Conservation (phyloP, 345 rosid species). For the Moricandia arvensis region DNA sequence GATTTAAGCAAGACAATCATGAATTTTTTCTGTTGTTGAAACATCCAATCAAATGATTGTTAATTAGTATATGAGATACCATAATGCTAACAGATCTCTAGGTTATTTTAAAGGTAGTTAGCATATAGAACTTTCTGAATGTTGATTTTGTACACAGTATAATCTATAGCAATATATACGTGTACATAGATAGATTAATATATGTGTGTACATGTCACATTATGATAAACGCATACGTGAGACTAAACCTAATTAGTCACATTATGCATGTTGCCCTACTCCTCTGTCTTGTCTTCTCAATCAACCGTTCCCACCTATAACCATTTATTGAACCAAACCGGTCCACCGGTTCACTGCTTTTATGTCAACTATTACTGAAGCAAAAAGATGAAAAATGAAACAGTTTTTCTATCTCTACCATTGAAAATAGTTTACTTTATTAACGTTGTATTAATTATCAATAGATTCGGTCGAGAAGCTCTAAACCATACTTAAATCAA, state of each 20-base stretch:
- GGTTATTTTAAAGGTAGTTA: neutral
- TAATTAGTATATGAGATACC: neutral
- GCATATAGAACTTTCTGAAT: neutral
- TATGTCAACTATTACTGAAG: neutral
- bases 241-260: conserved; percentile 32
- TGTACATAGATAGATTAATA: neutral
- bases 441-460: neutral
- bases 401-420: neutral
- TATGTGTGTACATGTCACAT: neutral
- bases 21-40: neutral
- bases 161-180: neutral
- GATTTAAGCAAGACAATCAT: neutral
- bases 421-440: neutral
- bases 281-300: conserved; percentile 13
- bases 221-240: conserved; percentile 16
- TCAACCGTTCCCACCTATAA: neutral
- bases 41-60: neutral
- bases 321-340: conserved; percentile 28
- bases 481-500: neutral
- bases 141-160: neutral
- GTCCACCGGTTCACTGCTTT: conserved; percentile 7
- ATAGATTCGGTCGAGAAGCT: neutral
- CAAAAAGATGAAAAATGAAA: neutral
- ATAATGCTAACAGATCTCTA: neutral
- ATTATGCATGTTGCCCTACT: conserved; percentile 25